A percentile compares a stretch with the other conserved stretches of the same genome.
Evolutionary conservation across 1,139 yeast genomes (phyloP).

Genomic region (Yamadazyma pseudoaaseri): DNA sequence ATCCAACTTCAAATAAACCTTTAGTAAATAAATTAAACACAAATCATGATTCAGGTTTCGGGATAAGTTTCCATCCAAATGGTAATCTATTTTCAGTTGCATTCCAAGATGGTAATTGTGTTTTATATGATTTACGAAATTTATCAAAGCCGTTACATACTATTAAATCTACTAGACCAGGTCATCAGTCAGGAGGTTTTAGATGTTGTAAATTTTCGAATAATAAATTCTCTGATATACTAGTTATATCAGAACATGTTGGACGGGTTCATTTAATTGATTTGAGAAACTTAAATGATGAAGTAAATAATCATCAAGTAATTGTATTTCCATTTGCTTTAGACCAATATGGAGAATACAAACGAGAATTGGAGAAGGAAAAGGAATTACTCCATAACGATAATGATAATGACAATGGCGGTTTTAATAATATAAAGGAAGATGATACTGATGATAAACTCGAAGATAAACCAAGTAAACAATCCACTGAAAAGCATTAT

Average conservation of each 20-base stretch:
- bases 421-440: neutral
- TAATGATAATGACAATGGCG: neutral
- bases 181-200: constrained; percentile 61
- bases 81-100: constrained; percentile 75
- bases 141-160: constrained; percentile 49
- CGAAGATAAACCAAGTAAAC: neutral
- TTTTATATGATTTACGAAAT: constrained; percentile 74
- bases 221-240: constrained; percentile 65
- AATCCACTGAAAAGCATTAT: constrained; percentile 9
- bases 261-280: constrained; percentile 85
- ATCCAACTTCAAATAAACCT: constrained; percentile 23
- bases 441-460: constrained; percentile 2
- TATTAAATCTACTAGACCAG: constrained; percentile 58
- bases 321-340: constrained; percentile 52
- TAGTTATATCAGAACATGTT: constrained; percentile 78
- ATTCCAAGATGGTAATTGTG: constrained; percentile 81
- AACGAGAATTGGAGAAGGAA: constrained; percentile 10
- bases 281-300: constrained; percentile 61
- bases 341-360: constrained; percentile 38
- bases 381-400: constrained; percentile 1
- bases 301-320: constrained; percentile 58
- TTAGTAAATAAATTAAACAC: constrained; percentile 44
- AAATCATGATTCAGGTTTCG: constrained; percentile 76
- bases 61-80: constrained; percentile 72
- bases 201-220: constrained; percentile 70